Conservation (phyloP, 495 filamentous ascomycete species). For the Darksidea phi region DNA sequence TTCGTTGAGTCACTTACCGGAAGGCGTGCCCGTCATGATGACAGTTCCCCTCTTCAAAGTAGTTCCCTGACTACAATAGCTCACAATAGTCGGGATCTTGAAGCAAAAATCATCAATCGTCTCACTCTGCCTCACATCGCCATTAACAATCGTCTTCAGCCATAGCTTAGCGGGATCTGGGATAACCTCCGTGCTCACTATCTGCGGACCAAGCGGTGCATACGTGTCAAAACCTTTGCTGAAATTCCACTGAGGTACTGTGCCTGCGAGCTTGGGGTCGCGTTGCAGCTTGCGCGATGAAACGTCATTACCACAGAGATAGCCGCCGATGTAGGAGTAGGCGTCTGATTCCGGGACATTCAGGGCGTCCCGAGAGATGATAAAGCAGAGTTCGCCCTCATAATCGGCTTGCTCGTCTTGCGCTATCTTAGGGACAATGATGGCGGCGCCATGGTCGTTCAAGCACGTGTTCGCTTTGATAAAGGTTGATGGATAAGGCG, state of each 20-base stretch:
- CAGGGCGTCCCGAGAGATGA: conserved; percentile 51
- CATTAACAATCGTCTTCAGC: conserved; percentile 47
- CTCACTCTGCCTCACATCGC: conserved; percentile 45
- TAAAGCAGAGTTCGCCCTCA: conserved; percentile 52
- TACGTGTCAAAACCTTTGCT: conserved; percentile 45
- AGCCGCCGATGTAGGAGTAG: conserved; percentile 51
- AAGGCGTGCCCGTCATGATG: conserved; percentile 43
- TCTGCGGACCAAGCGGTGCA: conserved; percentile 44
- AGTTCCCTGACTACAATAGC: conserved; percentile 38
- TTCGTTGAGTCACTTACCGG: conserved; percentile 1
- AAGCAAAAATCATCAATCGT: conserved; percentile 46
- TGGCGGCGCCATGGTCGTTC: conserved; percentile 45
- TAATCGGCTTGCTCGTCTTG: conserved; percentile 55
- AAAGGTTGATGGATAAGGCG: conserved; percentile 53
- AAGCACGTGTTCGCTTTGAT: conserved; percentile 52
- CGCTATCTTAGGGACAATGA: conserved; percentile 51
- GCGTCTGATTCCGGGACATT: conserved; percentile 47
- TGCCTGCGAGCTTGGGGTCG: conserved; percentile 43
- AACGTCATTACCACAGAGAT: conserved; percentile 53
- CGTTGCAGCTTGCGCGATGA: conserved; percentile 51
- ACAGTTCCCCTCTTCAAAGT: conserved; percentile 41
- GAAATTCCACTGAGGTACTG: conserved; percentile 44
- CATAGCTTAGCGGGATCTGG: conserved; percentile 35
- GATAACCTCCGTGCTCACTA: conserved; percentile 40
- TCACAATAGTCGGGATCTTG: conserved; percentile 39